Conservation (phyloP, 208 protist genomes). For the Crithidia fasciculata region DNA sequence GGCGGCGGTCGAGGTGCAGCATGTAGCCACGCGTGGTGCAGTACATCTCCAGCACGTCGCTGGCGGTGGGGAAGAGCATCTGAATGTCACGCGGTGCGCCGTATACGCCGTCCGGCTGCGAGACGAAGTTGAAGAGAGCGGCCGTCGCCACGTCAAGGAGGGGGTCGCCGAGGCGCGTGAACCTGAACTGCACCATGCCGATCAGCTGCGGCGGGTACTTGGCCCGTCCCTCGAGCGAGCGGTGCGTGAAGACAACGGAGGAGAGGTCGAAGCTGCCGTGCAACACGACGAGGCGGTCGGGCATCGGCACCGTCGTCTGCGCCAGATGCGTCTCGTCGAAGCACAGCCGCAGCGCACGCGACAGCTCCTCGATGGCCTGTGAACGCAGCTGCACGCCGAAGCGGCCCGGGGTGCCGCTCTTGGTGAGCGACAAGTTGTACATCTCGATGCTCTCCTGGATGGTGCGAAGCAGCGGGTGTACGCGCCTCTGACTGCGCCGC, state of each 20-base stretch:
- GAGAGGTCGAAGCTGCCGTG: conserved; percentile 71
- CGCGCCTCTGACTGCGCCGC: conserved; percentile 25
- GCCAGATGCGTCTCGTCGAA: conserved; percentile 65
- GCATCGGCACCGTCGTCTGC: conserved; percentile 56
- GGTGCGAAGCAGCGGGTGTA: conserved; percentile 51
- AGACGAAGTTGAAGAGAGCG: conserved; percentile 53
- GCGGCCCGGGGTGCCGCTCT: conserved; percentile 30
- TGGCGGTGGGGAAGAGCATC: conserved; percentile 58
- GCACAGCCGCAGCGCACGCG: conserved; percentile 35
- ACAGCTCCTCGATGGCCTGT: conserved; percentile 47
- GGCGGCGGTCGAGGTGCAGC: conserved; percentile 50
- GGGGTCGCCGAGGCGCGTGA: conserved; percentile 62
- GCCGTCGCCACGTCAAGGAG: conserved; percentile 72
- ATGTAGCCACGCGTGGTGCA: conserved; percentile 72
- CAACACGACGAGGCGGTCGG: conserved; percentile 53
- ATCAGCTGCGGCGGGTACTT: conserved; percentile 76
- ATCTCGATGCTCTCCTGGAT: conserved; percentile 47
- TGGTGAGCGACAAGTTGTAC: conserved; percentile 44
- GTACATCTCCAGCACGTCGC: conserved; percentile 73
- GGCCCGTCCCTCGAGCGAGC: conserved; percentile 70
- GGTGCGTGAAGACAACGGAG: conserved; percentile 68
- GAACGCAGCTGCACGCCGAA: conserved; percentile 38
- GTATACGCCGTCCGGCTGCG: conserved; percentile 59
- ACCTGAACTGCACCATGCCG: conserved; percentile 56
- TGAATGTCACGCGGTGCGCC: conserved; percentile 45